Percentiles rank a stretch among this genome's conserved stretches.
Conservation (phyloP, 768 basidiomycete genomes). For the Cystobasidium ongulense region DNA sequence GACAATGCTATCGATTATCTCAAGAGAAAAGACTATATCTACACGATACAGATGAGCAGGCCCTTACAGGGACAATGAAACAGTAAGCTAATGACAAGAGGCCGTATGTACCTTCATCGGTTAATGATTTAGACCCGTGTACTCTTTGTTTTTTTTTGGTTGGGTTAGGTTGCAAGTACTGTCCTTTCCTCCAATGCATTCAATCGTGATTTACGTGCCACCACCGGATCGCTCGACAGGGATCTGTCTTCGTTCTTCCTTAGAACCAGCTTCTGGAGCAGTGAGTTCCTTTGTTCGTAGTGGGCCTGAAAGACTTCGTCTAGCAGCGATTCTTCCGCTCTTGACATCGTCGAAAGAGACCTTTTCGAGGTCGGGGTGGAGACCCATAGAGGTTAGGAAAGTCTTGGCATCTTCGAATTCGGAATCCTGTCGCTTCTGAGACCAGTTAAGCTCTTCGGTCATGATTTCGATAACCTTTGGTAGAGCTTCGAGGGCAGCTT, state of each 20-base stretch:
- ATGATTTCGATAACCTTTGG: slow-evolving; percentile 86
- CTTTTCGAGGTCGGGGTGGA: slow-evolving; percentile 24
- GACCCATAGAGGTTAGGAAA: slow-evolving; percentile 79
- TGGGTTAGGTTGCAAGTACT: background rate
- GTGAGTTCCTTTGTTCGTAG: slow-evolving; percentile 32
- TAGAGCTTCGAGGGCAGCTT: slow-evolving; percentile 71
- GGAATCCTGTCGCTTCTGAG: slow-evolving; percentile 51
- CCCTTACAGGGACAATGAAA: background rate
- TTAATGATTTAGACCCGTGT: no score
- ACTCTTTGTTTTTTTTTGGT: background rate
- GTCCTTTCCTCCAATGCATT: background rate
- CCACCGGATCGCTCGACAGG: slow-evolving; percentile 34
- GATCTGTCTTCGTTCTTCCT: slow-evolving; percentile 20
- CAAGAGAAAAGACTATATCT: background rate
- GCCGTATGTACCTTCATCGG: no score
- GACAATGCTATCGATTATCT: background rate
- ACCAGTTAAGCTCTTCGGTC: slow-evolving; percentile 76
- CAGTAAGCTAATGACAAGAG: background rate
- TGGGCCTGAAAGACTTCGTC: slow-evolving; percentile 65
- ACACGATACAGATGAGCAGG: background rate
- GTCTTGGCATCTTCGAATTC: slow-evolving; percentile 58
- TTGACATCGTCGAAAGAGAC: slow-evolving; percentile 41
- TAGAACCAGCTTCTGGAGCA: slow-evolving; percentile 4
- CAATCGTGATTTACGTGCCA: slow-evolving; percentile 27
- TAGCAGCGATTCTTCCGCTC: slow-evolving; percentile 62